Conservation (phyloP, 768 basidiomycete species). For the Auricularia sp. region DNA sequence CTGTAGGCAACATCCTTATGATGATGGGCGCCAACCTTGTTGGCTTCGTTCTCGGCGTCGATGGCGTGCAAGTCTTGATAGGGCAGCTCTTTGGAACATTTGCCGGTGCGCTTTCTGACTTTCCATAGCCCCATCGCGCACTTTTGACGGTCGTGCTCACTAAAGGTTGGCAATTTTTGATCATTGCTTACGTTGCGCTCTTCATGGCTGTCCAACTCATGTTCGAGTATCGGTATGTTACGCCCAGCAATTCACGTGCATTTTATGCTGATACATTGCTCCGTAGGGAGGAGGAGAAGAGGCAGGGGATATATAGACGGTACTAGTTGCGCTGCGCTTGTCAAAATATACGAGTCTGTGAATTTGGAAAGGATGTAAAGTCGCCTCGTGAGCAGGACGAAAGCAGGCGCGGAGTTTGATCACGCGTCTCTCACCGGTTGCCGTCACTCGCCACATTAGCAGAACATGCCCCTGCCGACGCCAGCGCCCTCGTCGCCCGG, state of each 20-base stretch:
- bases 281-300: slow-evolving; percentile 59
- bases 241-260: slow-evolving; percentile 1
- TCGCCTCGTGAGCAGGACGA: background rate
- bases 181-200: slow-evolving; percentile 47
- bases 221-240: slow-evolving; percentile 71
- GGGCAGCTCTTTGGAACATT: slow-evolving; percentile 51
- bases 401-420: background rate
- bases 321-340: background rate
- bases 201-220: slow-evolving; percentile 84
- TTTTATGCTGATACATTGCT: slow-evolving; percentile 5
- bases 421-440: background rate
- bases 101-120: slow-evolving; percentile 39
- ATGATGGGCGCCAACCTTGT: slow-evolving; percentile 92
- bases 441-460: background rate
- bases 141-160: no score
- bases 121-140: no score
- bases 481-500: slow-evolving; percentile 1
- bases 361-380: background rate
- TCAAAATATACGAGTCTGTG: background rate
- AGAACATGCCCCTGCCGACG: background rate
- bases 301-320: background rate
- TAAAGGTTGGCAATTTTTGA: slow-evolving; percentile 58
- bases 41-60: slow-evolving; percentile 85
- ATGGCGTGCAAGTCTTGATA: slow-evolving; percentile 64
- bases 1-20: slow-evolving; percentile 71